A percentile compares a stretch with the other conserved stretches of the same genome.
These are phyloP conservation scores for Eutypa lata DNA, from an alignment of 2,329 filamentous ascomycete genomes.

Conservation along the genomic window DNA sequence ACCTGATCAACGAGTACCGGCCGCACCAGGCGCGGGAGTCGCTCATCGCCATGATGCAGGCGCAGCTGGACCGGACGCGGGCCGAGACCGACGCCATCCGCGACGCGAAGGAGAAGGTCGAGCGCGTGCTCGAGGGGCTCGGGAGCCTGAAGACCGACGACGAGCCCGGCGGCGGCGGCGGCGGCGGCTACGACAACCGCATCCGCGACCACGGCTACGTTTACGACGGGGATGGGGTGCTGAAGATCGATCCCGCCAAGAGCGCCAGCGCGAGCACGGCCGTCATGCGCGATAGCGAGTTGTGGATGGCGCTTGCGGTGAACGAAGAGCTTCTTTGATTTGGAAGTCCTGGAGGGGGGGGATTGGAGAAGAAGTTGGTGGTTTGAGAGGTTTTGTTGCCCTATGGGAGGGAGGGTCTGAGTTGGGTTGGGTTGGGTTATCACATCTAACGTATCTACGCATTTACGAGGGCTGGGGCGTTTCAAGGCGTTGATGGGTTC, in stretches of 20 bases:
- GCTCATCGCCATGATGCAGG: slow-evolving; percentile 58
- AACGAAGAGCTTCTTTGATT: not conserved
- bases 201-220: too few species aligned
- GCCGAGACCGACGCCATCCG: slow-evolving; percentile 74
- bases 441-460: too few species aligned
- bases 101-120: slow-evolving; percentile 68
- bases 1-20: slow-evolving; percentile 80
- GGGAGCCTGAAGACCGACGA: slow-evolving; percentile 45
- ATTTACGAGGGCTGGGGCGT: too few species aligned
- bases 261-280: slow-evolving; percentile 2
- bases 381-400: too few species aligned
- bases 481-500: too few species aligned
- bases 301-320: slow-evolving; percentile 16
- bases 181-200: too few species aligned
- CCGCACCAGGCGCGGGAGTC: slow-evolving; percentile 71
- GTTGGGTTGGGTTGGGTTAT: too few species aligned
- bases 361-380: too few species aligned
- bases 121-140: slow-evolving; percentile 68
- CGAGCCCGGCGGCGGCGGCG: too few species aligned
- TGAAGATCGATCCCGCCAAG: slow-evolving; percentile 1
- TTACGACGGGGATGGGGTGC: too few species aligned
- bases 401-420: too few species aligned
- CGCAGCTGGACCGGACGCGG: slow-evolving; percentile 64
- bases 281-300: slow-evolving; percentile 10
- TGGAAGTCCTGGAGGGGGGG: not conserved